Base-by-base conservation (phyloP, 148 eudicot species). In the Amaranthus hypochondriacus region DNA sequence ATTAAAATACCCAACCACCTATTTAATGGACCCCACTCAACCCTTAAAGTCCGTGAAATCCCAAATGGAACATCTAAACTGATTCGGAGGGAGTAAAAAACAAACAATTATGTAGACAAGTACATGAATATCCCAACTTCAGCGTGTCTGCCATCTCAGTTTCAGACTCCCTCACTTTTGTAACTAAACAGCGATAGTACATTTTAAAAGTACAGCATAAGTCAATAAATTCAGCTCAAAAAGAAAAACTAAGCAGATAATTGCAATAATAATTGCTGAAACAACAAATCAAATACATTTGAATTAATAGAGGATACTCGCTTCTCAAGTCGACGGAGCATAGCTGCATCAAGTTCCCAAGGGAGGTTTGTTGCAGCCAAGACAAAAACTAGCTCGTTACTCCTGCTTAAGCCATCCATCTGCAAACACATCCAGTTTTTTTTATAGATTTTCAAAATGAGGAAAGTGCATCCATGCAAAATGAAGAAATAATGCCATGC, bases 321-420 rank as follows among this genome's bases (percentile, higher is more conserved):
- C 85, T 95, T 95, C 80, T 95, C 98, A 79, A 95, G 98, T 72
- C 98, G 96, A 44, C 97, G 87, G 48, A 95, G 93, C 98, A 95
- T 90, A 78, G 98, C 98, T 13, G 92, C 98, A 85, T 95, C 98
- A 56, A 95, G 85, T 78, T 95, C 98, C 98, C 98, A 92, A 42
- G 97, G 98, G 14, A 95, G 90, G 81, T 95, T 95, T 66, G 98
- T 95, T 71, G 98, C 98, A 10, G 98, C 98, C 84, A 95, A 81
- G 53, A 95, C 97, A 88, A 95, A 95, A 76, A 95, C 97, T 69
- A 95, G 97, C 71, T 95, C 98, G 82, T 92, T 90, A 73, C 97
- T 88, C 84, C 78, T 80, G 18, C 85, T 95, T 85, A 95, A 85
- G 61, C 97, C 97, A 90, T 95, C 98, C 98, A 95, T 95, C 98